These are phyloP conservation scores for Amaranthus tricolor DNA, from an alignment of 179 eudicot genomes.

Conservation along the genomic window DNA sequence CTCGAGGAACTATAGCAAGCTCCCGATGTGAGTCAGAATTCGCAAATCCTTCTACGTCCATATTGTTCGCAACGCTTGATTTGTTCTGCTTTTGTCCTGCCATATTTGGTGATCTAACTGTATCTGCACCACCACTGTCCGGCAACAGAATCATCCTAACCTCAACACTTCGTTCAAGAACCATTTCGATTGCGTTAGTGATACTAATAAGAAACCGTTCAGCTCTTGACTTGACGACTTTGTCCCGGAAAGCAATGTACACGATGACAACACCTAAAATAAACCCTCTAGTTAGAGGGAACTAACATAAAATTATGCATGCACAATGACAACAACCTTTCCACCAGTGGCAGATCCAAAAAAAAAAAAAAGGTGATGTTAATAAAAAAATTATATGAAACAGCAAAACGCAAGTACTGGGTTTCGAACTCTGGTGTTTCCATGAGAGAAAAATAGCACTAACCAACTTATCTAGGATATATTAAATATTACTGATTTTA, in stretches of 20 bases:
- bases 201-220: slow-evolving; percentile 89
- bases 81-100: slow-evolving; percentile 27
- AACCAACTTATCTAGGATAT: too few species aligned
- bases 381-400: too few species aligned
- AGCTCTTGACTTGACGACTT: slow-evolving; percentile 73
- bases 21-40: slow-evolving; percentile 31
- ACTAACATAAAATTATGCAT: neutral
- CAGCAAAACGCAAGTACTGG: too few species aligned
- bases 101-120: slow-evolving; percentile 26
- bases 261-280: slow-evolving; percentile 66
- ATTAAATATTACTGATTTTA: too few species aligned
- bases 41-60: slow-evolving; percentile 31
- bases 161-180: slow-evolving; percentile 68
- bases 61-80: slow-evolving; percentile 22
- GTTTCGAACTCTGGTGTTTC: too few species aligned
- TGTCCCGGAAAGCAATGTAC: slow-evolving; percentile 70
- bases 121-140: slow-evolving; percentile 31
- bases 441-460: too few species aligned
- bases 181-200: slow-evolving; percentile 79
- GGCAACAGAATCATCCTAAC: slow-evolving; percentile 63
- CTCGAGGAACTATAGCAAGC: slow-evolving; percentile 24
- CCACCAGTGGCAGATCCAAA: neutral
- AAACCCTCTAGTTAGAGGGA: slow-evolving; percentile 15
- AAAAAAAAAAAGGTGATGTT: neutral
- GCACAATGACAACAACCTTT: neutral